phyloP scores from a whole-genome alignment of 768 basidiomycete species.

The Boletus vermiculosoides region DNA sequence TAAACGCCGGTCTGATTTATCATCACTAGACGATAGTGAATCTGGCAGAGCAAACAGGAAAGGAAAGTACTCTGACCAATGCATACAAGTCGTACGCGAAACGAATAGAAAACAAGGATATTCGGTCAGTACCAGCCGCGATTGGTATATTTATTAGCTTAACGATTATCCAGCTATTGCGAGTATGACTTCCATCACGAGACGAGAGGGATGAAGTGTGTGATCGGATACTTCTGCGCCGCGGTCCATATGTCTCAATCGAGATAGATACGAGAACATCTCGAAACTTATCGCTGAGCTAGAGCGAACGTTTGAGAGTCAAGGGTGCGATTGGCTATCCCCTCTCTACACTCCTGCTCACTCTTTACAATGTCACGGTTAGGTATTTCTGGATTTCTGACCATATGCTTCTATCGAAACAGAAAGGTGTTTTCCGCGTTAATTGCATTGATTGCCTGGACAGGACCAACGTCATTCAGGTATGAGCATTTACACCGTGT shows the following conservation, averaged over 20 bases:
- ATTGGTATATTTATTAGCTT: background rate
- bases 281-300: slow-evolving; percentile 70
- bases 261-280: slow-evolving; percentile 82
- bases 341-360: background rate
- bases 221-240: slow-evolving; percentile 7
- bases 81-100: slow-evolving; percentile 73
- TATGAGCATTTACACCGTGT: slow-evolving; percentile 26
- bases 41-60: slow-evolving; percentile 87
- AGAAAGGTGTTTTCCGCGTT: slow-evolving; percentile 83
- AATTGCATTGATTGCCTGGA: slow-evolving; percentile 98
- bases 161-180: slow-evolving; percentile 49
- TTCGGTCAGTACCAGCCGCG: slow-evolving; percentile 44
- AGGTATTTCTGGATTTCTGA: slow-evolving; percentile 86
- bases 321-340: slow-evolving; percentile 54
- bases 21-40: slow-evolving; percentile 71
- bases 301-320: slow-evolving; percentile 70
- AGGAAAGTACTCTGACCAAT: slow-evolving; percentile 75
- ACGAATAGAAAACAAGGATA: slow-evolving; percentile 53
- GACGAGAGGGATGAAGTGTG: slow-evolving; percentile 92
- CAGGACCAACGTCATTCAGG: slow-evolving; percentile 92
- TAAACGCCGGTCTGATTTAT: slow-evolving; percentile 5
- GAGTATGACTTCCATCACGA: slow-evolving; percentile 94
- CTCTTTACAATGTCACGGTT: slow-evolving; percentile 1
- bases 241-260: background rate
- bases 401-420: slow-evolving; percentile 66